Evolutionary conservation across 495 filamentous ascomycete species (phyloP).

Genomic region (Chaetomidium leptoderma): DNA sequence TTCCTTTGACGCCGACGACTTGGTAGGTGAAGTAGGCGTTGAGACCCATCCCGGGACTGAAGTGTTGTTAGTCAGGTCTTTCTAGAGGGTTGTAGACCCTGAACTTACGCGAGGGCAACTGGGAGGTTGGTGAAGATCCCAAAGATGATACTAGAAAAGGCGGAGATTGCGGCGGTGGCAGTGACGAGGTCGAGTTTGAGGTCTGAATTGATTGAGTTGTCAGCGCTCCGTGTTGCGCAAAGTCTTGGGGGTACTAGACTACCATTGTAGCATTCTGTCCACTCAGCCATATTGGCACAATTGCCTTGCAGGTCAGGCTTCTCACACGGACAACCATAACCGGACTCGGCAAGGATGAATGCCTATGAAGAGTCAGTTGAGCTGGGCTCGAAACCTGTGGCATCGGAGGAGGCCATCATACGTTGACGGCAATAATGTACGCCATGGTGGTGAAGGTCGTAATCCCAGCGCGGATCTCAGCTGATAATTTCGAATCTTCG

Average conservation of each 20-base stretch:
- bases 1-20: constrained; percentile 70
- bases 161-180: constrained; percentile 69
- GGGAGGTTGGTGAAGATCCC: constrained; percentile 54
- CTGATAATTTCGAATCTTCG: constrained; percentile 61
- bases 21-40: constrained; percentile 88
- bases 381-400: background rate
- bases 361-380: constrained; percentile 29
- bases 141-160: constrained; percentile 46
- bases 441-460: constrained; percentile 86
- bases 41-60: constrained; percentile 68
- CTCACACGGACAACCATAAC: constrained; percentile 68
- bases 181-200: constrained; percentile 73
- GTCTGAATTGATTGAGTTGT: constrained; percentile 34
- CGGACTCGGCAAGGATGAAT: constrained; percentile 55
- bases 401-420: constrained; percentile 19
- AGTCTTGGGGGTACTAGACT: constrained; percentile 4
- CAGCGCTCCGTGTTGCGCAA: background rate
- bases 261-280: constrained; percentile 35
- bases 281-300: constrained; percentile 52
- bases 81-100: background rate
- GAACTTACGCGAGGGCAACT: constrained; percentile 54
- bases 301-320: constrained; percentile 24
- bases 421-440: constrained; percentile 65
- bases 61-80: constrained; percentile 19
- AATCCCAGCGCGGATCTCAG: constrained; percentile 73